Base-by-base conservation (phyloP, 2,329 filamentous ascomycete species). In the Aspergillus unguis region DNA sequence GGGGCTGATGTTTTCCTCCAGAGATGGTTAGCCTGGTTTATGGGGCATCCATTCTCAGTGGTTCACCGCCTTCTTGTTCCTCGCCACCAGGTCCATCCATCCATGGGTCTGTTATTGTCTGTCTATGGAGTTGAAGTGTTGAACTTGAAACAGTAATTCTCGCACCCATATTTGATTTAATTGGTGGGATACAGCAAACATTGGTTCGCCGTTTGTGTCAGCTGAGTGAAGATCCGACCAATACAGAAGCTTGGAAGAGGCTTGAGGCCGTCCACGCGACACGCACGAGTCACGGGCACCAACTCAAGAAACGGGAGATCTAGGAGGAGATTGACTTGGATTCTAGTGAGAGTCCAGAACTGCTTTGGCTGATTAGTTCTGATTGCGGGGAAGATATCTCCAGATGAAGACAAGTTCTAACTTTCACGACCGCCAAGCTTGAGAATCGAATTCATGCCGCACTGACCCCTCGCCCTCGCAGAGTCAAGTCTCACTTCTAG, bases 51-150 rank as follows among this genome's bases (percentile, higher is more conserved):
- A n/a, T 10, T 44, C 25, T 26, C 17, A 17, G 17, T 17, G 17
- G 17, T 17, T 48, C 48, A 50, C 48, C 48, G 48, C 48, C 33
- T 50, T 23, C 48, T 50, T 50, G 40, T 44, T 50, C 40, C 40
- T 44, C 25, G 17, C 27, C 7, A 6, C 17, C 17, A 17, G 17
- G 17, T 17, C 17, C 1, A 17, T 17, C 17, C 17, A 17, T 17
- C 17, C 17, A 17, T 17, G 17, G 17, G 17, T 17, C 17, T 17
- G 1, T 17, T 17, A 17, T 17, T 17, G 17, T 17, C 17, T 17
- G n/a, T n/a, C n/a, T n/a, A 17, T 17, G 17, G 17, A 17, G 17
- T 17, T 17, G 17, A 17, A 17, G 17, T 17, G 17, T 17, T 17
- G 17, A 17, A 17, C 17, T 17, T 17, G 17, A 17, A 17, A 17